phyloP scores from a whole-genome alignment of 805 yeast genomes.

The Saccharomycopsis malanga region DNA sequence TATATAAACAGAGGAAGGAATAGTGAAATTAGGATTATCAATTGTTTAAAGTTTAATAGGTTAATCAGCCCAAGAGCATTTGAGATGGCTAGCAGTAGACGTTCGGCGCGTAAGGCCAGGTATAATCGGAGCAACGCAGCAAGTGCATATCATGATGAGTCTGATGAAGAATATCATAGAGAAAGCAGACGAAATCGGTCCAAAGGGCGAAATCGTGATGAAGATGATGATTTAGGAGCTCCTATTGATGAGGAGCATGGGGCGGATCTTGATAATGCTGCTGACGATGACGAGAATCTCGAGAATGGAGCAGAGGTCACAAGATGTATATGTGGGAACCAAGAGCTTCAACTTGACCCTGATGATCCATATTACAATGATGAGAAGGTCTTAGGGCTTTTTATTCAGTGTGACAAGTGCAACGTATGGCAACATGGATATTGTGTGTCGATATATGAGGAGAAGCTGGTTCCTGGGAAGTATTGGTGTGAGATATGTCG shows the following conservation, averaged over 20 bases:
- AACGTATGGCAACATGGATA: constrained; percentile 97
- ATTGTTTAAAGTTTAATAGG: too few species aligned
- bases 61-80: too few species aligned
- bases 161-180: background rate
- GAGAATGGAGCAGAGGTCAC: constrained; percentile 31
- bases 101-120: background rate
- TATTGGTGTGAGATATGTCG: constrained; percentile 92
- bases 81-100: constrained; percentile 1
- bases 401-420: constrained; percentile 83
- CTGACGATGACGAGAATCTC: constrained; percentile 7
- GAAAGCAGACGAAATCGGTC: background rate
- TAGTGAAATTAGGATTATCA: too few species aligned
- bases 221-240: constrained; percentile 5
- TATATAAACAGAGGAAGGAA: too few species aligned
- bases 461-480: constrained; percentile 78
- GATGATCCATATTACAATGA: constrained; percentile 37
- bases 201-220: background rate
- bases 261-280: constrained; percentile 4
- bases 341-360: constrained; percentile 29
- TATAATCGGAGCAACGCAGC: background rate
- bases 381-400: constrained; percentile 48
- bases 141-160: background rate
- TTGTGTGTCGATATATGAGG: constrained; percentile 80
- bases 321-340: constrained; percentile 38
- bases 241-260: constrained; percentile 8